phyloP scores from a whole-genome alignment of 371 early-diverging fungal genomes.

The Circinella minor region DNA sequence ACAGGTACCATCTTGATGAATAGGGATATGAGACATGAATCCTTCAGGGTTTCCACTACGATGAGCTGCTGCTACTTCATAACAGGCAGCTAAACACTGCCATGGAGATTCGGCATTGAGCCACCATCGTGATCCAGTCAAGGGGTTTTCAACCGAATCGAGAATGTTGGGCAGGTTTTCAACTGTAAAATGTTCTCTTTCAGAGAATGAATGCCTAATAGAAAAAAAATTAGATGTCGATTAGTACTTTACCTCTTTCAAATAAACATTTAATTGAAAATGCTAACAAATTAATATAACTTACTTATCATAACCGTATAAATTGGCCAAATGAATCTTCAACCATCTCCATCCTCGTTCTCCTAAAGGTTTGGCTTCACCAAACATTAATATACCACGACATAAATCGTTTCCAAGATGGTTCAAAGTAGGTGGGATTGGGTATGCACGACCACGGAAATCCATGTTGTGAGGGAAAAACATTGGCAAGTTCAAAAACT shows the following conservation, averaged over 20 bases:
- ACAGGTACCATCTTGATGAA: conserved; percentile 98
- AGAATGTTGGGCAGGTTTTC: conserved; percentile 78
- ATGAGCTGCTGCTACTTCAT: conserved; percentile 82
- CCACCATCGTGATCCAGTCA: conserved; percentile 90
- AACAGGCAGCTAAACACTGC: conserved; percentile 93
- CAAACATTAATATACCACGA: conserved; percentile 90
- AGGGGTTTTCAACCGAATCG: conserved; percentile 85
- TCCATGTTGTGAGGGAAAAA: conserved; percentile 98
- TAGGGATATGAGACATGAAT: conserved; percentile 80
- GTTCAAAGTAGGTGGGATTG: conserved; percentile 94
- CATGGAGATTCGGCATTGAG: conserved; percentile 90
- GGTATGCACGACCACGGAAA: conserved; percentile 98
- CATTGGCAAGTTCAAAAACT: conserved; percentile 87
- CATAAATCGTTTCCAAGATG: conserved; percentile 97
- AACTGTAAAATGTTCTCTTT: conserved; percentile 77
- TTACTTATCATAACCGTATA: conserved; percentile 91
- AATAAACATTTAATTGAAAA: not conserved
- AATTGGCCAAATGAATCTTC: conserved; percentile 94
- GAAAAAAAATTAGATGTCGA: not conserved
- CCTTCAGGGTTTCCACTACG: conserved; percentile 76
- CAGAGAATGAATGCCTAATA: conserved; percentile 75
- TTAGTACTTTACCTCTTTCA: too few species aligned
- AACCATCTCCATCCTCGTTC: conserved; percentile 89
- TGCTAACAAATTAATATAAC: not conserved
- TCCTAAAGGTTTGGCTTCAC: conserved; percentile 87